A percentile compares a stretch with the other conserved stretches of the same genome.
Conservation (phyloP, 2,329 filamentous ascomycete genomes). For the Macrophomina phaseolina region DNA sequence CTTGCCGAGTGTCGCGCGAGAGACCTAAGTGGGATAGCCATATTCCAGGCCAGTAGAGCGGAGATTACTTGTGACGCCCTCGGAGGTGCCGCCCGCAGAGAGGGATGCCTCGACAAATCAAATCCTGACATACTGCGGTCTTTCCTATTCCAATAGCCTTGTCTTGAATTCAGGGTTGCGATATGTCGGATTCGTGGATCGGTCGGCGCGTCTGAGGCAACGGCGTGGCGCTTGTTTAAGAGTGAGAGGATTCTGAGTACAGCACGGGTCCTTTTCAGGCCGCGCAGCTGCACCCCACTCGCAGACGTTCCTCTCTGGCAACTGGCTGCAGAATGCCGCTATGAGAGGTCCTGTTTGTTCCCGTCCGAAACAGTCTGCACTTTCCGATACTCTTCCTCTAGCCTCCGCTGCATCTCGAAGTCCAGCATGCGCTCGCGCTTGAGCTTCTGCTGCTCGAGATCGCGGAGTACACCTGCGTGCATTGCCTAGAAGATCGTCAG, state of each 20-base stretch:
- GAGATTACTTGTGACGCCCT: not conserved
- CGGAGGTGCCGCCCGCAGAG: too few species aligned
- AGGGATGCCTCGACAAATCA: too few species aligned
- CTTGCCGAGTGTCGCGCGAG: not conserved
- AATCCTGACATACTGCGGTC: too few species aligned
- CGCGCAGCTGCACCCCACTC: not conserved
- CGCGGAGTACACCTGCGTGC: conserved; percentile 92
- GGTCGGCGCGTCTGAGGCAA: too few species aligned
- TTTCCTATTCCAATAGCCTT: too few species aligned
- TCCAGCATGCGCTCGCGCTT: conserved; percentile 92
- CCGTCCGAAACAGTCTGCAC: conserved; percentile 73
- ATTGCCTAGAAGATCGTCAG: conserved; percentile 69
- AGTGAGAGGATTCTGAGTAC: not conserved
- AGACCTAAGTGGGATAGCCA: not conserved
- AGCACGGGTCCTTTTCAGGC: conserved; percentile 6
- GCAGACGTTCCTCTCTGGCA: not conserved
- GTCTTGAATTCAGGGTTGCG: too few species aligned
- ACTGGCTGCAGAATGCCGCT: not conserved
- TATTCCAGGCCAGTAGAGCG: conserved; percentile 8
- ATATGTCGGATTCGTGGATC: too few species aligned
- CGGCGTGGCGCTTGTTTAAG: too few species aligned
- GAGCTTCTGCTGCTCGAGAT: conserved; percentile 90
- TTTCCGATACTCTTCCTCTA: conserved; percentile 91
- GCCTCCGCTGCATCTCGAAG: conserved; percentile 85
- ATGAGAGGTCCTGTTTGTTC: conserved; percentile 2